Conservation (phyloP, 2,329 filamentous ascomycete genomes). For the Trichoderma asperellum region DNA sequence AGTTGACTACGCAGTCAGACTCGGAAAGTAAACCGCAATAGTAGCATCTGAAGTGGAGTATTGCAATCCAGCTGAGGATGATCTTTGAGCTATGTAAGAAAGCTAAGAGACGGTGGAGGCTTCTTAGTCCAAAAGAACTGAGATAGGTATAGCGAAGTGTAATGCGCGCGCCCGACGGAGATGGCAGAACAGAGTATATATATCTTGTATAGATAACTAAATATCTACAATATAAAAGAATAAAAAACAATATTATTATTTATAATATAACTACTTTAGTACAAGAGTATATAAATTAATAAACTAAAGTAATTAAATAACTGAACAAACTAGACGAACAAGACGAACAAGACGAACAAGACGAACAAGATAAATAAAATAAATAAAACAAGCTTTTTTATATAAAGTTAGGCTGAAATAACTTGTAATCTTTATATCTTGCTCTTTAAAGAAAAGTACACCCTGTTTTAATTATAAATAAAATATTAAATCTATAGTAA, state of each 20-base stretch:
- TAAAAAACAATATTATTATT: too few relatives aligned
- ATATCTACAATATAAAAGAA: too few relatives aligned
- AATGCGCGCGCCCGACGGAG: background rate
- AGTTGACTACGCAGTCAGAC: constrained; percentile 36
- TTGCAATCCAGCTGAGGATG: constrained; percentile 40
- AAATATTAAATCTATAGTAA: too few relatives aligned
- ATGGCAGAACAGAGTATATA: background rate
- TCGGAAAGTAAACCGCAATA: constrained; percentile 37
- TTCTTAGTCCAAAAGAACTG: background rate
- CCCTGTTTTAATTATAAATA: background rate
- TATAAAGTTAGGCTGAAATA: background rate
- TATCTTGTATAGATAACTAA: background rate
- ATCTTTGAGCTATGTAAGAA: constrained; percentile 25
- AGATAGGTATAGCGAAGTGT: background rate
- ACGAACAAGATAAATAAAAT: too few relatives aligned
- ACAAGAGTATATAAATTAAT: too few relatives aligned
- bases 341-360: too few relatives aligned
- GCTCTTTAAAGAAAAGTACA: background rate
- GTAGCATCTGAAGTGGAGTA: constrained; percentile 36
- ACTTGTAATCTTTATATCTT: background rate
- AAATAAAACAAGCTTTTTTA: background rate
- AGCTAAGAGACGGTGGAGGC: background rate
- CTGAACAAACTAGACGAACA: background rate
- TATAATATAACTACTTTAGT: too few relatives aligned
- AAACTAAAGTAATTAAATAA: background rate